Evolutionary conservation across 2,329 filamentous ascomycete genomes (phyloP), one percentile per base, ranked within the genome.

Genomic region (Aspergillus sp.): DNA sequence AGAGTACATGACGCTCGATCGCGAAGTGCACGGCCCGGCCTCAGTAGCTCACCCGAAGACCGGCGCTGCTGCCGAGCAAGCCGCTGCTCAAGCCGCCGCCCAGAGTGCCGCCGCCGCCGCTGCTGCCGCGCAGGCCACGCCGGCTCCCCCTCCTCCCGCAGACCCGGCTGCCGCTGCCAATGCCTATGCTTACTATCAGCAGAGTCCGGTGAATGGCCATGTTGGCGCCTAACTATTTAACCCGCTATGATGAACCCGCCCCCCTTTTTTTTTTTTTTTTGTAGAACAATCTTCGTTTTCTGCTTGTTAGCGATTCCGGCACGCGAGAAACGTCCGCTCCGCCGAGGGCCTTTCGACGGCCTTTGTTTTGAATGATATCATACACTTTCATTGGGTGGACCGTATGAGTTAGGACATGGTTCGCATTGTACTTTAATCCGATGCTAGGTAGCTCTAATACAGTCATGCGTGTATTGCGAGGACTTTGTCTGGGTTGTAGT

Each of bases 1-100:
- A 72, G 87, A 92, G 62, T 96, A 92, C 69, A 79, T 96, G 66
- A 76, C 81, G 53, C 77, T 97, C 33, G 93, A 99, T 67, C 83
- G 86, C 41, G 89, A 95, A 69, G 83, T 96, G 54, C 94, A 95
- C 69, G 94, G 94, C 1, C 74, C 75, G 4, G 59, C 64, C 3
- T 76, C 74, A 5, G 73, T 76, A 20, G 56, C 68, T 24, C 56
- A 64, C 35, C 58, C 63, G 41, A 67, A 70, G 52, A 67, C 64
- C 13, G 62, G 64, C 16, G 66, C 62, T n/a, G 48, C 57, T 8
- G 54, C 49, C 9, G 33, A 48, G 35, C 65, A 65, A 38, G 57
- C 40, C 24, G 26, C 47, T 38, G 16, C 40, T 42, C 40, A 42
- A 42, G 45, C 32, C n/a, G 45, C 32, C 26, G 32, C 36, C 16